Evolutionary conservation across 306 rosid species (phyloP).

Genomic region (Fragaria iinumae): DNA sequence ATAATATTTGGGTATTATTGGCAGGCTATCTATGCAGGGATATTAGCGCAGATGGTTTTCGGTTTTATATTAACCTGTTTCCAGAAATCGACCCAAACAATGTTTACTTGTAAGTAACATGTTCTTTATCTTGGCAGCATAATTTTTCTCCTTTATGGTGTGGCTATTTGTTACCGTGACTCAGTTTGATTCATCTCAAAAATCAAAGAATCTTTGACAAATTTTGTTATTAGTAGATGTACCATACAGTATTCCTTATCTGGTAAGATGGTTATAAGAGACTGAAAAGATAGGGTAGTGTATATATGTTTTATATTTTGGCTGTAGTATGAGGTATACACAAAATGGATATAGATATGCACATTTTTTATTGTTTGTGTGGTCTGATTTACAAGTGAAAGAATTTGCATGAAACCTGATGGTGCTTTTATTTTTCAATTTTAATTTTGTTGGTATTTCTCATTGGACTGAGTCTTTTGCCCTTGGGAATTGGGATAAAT

Average conservation of each 20-base stretch:
- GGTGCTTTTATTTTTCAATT: not conserved
- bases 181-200: not conserved
- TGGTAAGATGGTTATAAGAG: not conserved
- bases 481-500: not conserved
- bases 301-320: not conserved
- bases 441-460: not conserved
- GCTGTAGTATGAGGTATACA: not conserved
- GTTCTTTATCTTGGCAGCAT: not conserved
- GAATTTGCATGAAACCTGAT: not conserved
- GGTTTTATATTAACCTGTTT: constrained; percentile 77
- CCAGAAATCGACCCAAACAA: constrained; percentile 57
- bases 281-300: not conserved
- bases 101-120: constrained; percentile 67
- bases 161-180: not conserved
- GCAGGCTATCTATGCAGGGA: constrained; percentile 94
- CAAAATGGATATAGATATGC: not conserved
- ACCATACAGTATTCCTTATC: not conserved
- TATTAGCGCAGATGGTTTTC: constrained; percentile 87
- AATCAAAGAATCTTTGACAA: not conserved
- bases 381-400: not conserved
- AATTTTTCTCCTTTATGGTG: not conserved
- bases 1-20: constrained; percentile 25
- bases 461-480: not conserved
- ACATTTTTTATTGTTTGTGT: not conserved
- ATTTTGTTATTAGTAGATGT: not conserved